Conservation (phyloP, 2,329 filamentous ascomycete genomes). For the Fusarium sp. region DNA sequence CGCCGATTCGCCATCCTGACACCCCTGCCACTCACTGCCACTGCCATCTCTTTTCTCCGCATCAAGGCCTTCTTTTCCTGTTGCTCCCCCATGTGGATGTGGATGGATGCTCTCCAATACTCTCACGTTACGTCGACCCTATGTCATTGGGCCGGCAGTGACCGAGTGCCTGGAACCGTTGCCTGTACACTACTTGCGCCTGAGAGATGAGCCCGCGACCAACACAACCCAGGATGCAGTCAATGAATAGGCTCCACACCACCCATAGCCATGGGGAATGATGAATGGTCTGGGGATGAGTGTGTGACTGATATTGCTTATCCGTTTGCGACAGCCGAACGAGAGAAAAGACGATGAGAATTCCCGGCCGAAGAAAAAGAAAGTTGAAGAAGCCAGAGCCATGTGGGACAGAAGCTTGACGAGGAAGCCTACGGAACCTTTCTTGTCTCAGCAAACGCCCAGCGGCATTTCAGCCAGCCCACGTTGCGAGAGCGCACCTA, state of each 20-base stretch:
- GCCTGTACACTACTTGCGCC: conserved; percentile 9
- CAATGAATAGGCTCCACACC: conserved; percentile 10
- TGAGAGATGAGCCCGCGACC: conserved; percentile 34
- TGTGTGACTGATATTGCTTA: not conserved
- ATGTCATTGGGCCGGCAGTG: conserved; percentile 10
- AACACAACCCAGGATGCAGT: conserved; percentile 3
- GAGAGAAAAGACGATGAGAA: not conserved
- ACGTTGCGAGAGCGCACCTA: not conserved
- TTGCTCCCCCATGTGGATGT: not conserved
- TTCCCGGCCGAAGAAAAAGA: conserved; percentile 6
- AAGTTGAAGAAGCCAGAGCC: conserved; percentile 14
- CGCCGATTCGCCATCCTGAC: not conserved
- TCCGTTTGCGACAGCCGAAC: not conserved
- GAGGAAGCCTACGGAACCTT: not conserved
- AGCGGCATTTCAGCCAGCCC: not conserved
- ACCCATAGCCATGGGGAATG: not conserved
- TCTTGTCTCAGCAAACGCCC: not conserved
- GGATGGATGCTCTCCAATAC: not conserved
- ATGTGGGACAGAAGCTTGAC: conserved; percentile 14
- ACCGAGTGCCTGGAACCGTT: conserved; percentile 13
- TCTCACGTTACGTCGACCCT: not conserved
- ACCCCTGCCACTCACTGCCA: not conserved
- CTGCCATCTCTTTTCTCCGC: not conserved
- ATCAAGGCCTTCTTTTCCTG: not conserved
- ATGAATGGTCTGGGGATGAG: not conserved